Evolutionary conservation across 306 rosid genomes (phyloP).

Genomic region (Calophaca sinica): DNA sequence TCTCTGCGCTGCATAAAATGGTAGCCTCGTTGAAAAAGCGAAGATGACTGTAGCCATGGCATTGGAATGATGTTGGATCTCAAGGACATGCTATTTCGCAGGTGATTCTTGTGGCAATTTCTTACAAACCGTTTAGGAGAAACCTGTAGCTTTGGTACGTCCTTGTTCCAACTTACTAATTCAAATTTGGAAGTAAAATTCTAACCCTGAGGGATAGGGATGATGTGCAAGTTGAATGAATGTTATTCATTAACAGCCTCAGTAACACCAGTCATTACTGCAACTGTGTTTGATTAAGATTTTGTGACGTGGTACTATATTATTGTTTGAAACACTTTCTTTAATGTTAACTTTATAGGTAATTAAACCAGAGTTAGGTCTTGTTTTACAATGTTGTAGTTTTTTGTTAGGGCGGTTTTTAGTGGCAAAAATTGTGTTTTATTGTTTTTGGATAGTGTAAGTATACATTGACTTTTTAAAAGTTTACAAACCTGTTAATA

Average conservation of each 20-base stretch:
- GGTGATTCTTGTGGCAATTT: conserved; percentile 11
- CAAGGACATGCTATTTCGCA: neutral
- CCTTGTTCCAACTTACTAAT: neutral
- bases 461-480: too few relatives aligned
- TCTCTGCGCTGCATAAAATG: conserved; percentile 51
- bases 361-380: too few relatives aligned
- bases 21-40: conserved; percentile 38
- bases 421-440: too few relatives aligned
- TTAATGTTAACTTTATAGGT: too few relatives aligned
- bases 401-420: too few relatives aligned
- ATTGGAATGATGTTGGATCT: too few relatives aligned
- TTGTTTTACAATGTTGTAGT: too few relatives aligned
- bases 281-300: neutral
- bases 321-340: neutral
- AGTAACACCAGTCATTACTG: neutral
- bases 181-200: conserved; percentile 30
- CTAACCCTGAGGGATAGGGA: neutral
- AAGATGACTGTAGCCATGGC: too few relatives aligned
- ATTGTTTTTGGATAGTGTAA: too few relatives aligned
- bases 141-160: neutral
- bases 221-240: neutral
- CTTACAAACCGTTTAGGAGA: neutral
- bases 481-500: too few relatives aligned
- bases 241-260: too few relatives aligned
- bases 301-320: neutral